Evolutionary conservation across 2,329 filamentous ascomycete species (phyloP).

Genomic region (Pseudocercospora eumusae): DNA sequence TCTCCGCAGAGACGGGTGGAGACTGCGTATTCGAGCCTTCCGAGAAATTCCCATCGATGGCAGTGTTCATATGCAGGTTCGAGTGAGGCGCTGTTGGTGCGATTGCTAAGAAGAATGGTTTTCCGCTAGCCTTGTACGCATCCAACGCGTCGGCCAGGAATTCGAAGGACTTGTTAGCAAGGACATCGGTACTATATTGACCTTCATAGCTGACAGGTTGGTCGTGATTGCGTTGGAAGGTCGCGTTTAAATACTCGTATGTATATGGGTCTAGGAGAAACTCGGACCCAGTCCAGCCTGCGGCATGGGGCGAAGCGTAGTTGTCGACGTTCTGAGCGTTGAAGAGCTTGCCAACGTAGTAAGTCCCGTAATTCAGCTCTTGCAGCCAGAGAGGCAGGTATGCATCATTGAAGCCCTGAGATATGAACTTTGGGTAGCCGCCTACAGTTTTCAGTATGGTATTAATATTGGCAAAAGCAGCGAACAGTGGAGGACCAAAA

Average conservation of each 20-base stretch:
- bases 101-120: conserved; percentile 68
- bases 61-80: conserved; percentile 47
- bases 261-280: conserved; percentile 60
- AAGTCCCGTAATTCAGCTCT: conserved; percentile 67
- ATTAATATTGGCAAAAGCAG: neutral
- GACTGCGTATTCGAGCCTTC: conserved; percentile 37
- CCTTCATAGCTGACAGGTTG: conserved; percentile 58
- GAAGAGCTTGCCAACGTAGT: conserved; percentile 73
- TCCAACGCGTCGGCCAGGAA: conserved; percentile 63
- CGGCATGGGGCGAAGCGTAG: conserved; percentile 59
- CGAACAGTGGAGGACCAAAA: neutral
- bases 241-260: conserved; percentile 67
- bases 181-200: conserved; percentile 60
- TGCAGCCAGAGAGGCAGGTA: conserved; percentile 74
- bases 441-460: conserved; percentile 37
- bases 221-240: conserved; percentile 62
- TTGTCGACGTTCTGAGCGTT: conserved; percentile 64
- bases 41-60: conserved; percentile 39
- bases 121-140: conserved; percentile 30
- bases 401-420: conserved; percentile 64
- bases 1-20: conserved; percentile 59
- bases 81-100: conserved; percentile 69
- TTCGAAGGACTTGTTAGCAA: conserved; percentile 59
- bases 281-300: conserved; percentile 60
- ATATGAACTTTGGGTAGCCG: conserved; percentile 67